Evolutionary conservation across 2,329 filamentous ascomycete species (phyloP), one percentile per base, ranked within the genome.

Genomic region (Colletotrichum siamense): DNA sequence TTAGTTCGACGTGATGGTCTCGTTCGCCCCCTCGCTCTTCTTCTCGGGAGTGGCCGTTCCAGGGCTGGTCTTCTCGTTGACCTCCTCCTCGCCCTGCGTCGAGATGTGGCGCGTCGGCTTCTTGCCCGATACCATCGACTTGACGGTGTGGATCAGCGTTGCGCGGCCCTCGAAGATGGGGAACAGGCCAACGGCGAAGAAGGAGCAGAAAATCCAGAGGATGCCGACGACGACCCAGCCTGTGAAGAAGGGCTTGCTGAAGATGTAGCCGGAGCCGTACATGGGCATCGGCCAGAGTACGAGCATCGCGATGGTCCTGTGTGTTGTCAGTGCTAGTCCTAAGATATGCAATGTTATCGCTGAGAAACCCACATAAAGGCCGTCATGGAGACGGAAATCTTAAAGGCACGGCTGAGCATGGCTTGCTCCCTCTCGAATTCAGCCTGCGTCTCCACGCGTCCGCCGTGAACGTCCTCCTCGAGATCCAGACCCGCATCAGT

Each of bases 211-310:
- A 79, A 96, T 90, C 95, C 95, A 97, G 57, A 96, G 87, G 71
- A 97, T 94, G 12, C 93, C 94, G 10, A 95, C 91, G 2, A 92
- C 89, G 13, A 96, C 91, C 94, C 94, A 96, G 62, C 94, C 94
- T 0, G 94, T 95, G 85, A 96, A 97, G 88, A 97, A 97, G 28
- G 89, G 89, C 87, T 95, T 94, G 83, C 90, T 92, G 85, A 97
- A 98, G 70, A 98, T 90, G 82, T 98, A 98, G 1, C 91, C 91
- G 0, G 90, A 89, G 13, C 95, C 96, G 82, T 97, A 98, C 92
- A 98, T 93, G 2, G 96, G 96, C 90, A 98, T 96, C 0, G 96
- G 96, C 95, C 96, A 98, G 18, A 98, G 90, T 3, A 98, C 89
- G 0, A 98, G 87, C 72, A 98, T 88, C 0, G 92, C 89, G 0